Evolutionary conservation across 768 basidiomycete genomes (phyloP), one percentile per base, ranked within the genome.

Genomic region (Hemileccinum impolitum): DNA sequence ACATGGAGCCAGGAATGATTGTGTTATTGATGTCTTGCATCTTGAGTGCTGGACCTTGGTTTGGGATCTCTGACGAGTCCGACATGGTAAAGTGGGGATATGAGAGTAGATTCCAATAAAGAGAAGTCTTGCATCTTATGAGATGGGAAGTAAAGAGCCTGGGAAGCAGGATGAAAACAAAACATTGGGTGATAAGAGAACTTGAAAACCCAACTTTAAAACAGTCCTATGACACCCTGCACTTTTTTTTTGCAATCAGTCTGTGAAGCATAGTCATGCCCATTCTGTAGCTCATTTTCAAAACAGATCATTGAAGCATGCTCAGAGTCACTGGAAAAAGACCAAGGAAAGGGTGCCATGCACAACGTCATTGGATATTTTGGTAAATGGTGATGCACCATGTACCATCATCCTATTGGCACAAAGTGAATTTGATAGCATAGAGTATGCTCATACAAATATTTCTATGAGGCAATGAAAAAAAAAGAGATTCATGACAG

Each of bases 291-390:
- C 52, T 78, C 79, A 23, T 80, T 82, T 60, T 79, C 79, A 5
- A 73, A 65, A 46, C 76, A 83, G 53, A 72, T 84, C 9, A 50
- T 79, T 12, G 75, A 76, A 19, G 70, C 60, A 19, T 69, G 81
- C 43, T 58, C 59, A 45, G 62, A 62, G 37, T 51, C 46, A 21
- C 55, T 66, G 40, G 42, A 50, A 26, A 28, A 18, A 14, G 41
- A 48, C 45, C 43, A 38, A n/a, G 48, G 48, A 1, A 40, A 47
- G 39, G 41, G 39, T 6, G 26, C 15, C 13, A 55, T 74, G 45
- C 63, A 65, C 41, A 78, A 77, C 35, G 55, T 75, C 17, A 72
- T 78, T 21, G 72, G 77, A 43, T 62, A 72, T 34, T 80, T 77
- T 50, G 74, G 77, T 42, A 70, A 55, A 58, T 54, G 47, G 39